A percentile compares a stretch with the other conserved stretches of the same genome.
Evolutionary conservation across 805 yeast species (phyloP).

Genomic region (Myxozyma nipponensis): DNA sequence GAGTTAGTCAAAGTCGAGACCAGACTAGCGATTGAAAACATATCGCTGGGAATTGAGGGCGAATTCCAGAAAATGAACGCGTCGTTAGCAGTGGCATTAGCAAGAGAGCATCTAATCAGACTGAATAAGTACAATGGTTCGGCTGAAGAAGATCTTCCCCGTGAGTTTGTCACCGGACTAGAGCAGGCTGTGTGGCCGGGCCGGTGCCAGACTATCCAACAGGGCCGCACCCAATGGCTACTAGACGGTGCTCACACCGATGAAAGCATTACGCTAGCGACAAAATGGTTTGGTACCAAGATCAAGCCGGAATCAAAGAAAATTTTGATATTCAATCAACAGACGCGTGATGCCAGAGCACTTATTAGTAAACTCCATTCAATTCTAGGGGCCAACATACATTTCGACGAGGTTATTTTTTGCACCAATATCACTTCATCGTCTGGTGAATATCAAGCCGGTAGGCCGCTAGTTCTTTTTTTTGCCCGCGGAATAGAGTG

Average conservation of each 20-base stretch:
- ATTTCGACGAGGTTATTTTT: conserved; percentile 75
- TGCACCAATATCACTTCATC: conserved; percentile 92
- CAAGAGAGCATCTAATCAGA: conserved; percentile 55
- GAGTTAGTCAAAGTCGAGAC: conserved; percentile 38
- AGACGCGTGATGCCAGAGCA: conserved; percentile 76
- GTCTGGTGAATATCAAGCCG: conserved; percentile 64
- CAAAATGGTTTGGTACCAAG: conserved; percentile 61
- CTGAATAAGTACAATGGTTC: conserved; percentile 34
- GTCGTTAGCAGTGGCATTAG: conserved; percentile 73
- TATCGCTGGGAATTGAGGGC: conserved; percentile 67
- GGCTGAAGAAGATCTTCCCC: conserved; percentile 22
- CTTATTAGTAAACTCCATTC: conserved; percentile 54
- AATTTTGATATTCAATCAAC: conserved; percentile 86
- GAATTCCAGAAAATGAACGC: conserved; percentile 84
- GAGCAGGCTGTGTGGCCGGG: conserved; percentile 86
- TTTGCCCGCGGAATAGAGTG: conserved; percentile 1
- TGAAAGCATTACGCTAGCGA: conserved; percentile 80
- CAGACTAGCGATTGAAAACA: conserved; percentile 37
- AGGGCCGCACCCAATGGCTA: conserved; percentile 58
- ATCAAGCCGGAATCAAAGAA: conserved; percentile 29
- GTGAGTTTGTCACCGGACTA: conserved; percentile 48
- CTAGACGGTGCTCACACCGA: conserved; percentile 95
- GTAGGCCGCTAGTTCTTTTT: conserved; percentile 9
- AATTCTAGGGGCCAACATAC: conserved; percentile 41
- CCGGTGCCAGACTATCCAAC: conserved; percentile 70